A percentile compares a stretch with the other conserved stretches of the same genome.
Conservation (phyloP, 2,329 filamentous ascomycete genomes). For the Parastagonospora nodorum region DNA sequence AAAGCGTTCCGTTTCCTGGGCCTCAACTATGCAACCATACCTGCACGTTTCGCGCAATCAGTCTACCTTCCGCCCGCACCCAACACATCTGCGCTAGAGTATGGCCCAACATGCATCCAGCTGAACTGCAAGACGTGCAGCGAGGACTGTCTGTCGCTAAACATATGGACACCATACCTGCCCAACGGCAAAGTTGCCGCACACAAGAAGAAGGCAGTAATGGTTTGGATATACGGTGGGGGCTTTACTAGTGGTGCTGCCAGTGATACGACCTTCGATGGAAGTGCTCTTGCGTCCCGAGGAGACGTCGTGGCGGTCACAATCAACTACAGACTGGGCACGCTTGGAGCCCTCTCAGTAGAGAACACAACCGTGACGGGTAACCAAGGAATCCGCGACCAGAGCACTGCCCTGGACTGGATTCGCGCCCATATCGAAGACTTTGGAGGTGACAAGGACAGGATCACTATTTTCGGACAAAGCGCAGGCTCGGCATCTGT, state of each 20-base stretch:
- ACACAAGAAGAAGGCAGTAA: constrained; percentile 48
- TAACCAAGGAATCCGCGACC: constrained; percentile 58
- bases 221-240: constrained; percentile 56
- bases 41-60: constrained; percentile 54
- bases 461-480: constrained; percentile 47
- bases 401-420: constrained; percentile 58
- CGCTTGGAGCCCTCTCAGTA: constrained; percentile 43
- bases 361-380: constrained; percentile 53
- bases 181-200: constrained; percentile 19
- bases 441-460: constrained; percentile 43
- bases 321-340: constrained; percentile 50
- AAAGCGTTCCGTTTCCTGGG: constrained; percentile 58
- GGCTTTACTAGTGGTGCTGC: constrained; percentile 49
- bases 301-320: constrained; percentile 54
- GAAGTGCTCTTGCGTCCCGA: constrained; percentile 52
- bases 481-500: constrained; percentile 47
- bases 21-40: constrained; percentile 53
- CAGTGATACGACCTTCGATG: constrained; percentile 53
- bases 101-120: constrained; percentile 50
- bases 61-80: constrained; percentile 40
- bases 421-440: constrained; percentile 48
- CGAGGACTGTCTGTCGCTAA: constrained; percentile 56
- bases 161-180: constrained; percentile 48
- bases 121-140: constrained; percentile 30
- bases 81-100: constrained; percentile 44